Evolutionary conservation across 2,329 filamentous ascomycete genomes (phyloP).

Genomic region (Waltergamsia citrina): DNA sequence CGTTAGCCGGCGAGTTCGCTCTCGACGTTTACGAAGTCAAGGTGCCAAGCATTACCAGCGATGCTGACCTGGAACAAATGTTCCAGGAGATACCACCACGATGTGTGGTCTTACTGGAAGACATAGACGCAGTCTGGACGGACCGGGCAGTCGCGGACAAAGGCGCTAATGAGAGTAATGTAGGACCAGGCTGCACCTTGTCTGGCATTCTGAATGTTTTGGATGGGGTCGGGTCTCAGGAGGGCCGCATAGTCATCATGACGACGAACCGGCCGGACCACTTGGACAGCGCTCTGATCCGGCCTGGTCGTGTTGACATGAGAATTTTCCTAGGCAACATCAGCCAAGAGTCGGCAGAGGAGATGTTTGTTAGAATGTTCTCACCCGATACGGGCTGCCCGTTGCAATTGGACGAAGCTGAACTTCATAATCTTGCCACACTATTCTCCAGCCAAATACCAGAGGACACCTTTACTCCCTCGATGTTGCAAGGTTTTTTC

Average conservation of each 20-base stretch:
- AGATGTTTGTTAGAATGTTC: slow-evolving; percentile 39
- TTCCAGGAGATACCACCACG: slow-evolving; percentile 42
- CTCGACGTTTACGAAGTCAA: slow-evolving; percentile 40
- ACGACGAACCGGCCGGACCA: slow-evolving; percentile 59
- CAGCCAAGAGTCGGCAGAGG: slow-evolving; percentile 27
- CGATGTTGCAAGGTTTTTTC: slow-evolving; percentile 38
- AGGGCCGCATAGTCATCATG: slow-evolving; percentile 66
- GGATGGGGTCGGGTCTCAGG: slow-evolving; percentile 59
- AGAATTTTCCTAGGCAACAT: slow-evolving; percentile 47
- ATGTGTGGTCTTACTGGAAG: slow-evolving; percentile 45
- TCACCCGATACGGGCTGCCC: slow-evolving; percentile 19
- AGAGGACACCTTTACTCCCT: slow-evolving; percentile 34
- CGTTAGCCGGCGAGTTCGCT: slow-evolving; percentile 39
- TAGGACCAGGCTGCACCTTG: slow-evolving; percentile 33
- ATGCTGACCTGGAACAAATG: slow-evolving; percentile 38
- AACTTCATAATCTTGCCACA: slow-evolving; percentile 34
- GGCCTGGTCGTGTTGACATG: slow-evolving; percentile 59
- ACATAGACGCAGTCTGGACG: slow-evolving; percentile 36
- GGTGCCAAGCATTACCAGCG: slow-evolving; percentile 37
- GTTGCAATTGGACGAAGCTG: slow-evolving; percentile 11
- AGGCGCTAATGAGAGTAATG: slow-evolving; percentile 7
- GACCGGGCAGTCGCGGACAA: slow-evolving; percentile 14
- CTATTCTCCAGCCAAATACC: slow-evolving; percentile 45
- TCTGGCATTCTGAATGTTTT: slow-evolving; percentile 61
- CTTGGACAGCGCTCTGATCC: slow-evolving; percentile 53